Conservation (phyloP, 192 early-diverging fungal species). For the Rhizophagus clarus region DNA sequence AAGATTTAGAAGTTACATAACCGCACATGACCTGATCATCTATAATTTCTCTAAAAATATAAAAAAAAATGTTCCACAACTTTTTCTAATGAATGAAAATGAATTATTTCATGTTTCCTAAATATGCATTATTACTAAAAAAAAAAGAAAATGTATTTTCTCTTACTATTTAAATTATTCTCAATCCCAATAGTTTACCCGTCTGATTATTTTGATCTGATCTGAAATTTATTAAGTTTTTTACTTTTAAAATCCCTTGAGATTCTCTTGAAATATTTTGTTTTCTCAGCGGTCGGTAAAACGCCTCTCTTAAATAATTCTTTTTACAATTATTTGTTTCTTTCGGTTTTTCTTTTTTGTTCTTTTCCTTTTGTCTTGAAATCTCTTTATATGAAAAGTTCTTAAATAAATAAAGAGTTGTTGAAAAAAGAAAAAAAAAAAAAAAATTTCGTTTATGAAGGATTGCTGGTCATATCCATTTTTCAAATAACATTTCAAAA, state of each 20-base stretch:
- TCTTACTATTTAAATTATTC: background rate
- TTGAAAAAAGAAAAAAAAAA: background rate
- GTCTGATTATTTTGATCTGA: background rate
- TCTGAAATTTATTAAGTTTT: background rate
- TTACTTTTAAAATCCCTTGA: background rate
- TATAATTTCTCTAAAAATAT: too few relatives aligned
- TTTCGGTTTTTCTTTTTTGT: background rate
- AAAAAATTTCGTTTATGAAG: background rate
- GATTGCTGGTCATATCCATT: background rate
- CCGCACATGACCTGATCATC: too few relatives aligned
- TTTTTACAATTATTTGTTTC: background rate
- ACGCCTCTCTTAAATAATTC: background rate
- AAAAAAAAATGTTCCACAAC: background rate
- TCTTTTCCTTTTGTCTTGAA: background rate
- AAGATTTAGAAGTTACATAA: too few relatives aligned
- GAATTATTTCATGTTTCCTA: background rate
- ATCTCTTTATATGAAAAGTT: background rate
- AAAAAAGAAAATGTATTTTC: background rate
- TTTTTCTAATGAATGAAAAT: background rate
- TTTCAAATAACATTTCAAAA: background rate
- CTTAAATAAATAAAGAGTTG: background rate
- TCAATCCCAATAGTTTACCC: background rate
- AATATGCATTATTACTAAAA: background rate
- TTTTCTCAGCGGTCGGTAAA: background rate
- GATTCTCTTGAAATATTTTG: background rate